Evolutionary conservation across 441 rosid species (phyloP).

Genomic region (Populus tomentosa): DNA sequence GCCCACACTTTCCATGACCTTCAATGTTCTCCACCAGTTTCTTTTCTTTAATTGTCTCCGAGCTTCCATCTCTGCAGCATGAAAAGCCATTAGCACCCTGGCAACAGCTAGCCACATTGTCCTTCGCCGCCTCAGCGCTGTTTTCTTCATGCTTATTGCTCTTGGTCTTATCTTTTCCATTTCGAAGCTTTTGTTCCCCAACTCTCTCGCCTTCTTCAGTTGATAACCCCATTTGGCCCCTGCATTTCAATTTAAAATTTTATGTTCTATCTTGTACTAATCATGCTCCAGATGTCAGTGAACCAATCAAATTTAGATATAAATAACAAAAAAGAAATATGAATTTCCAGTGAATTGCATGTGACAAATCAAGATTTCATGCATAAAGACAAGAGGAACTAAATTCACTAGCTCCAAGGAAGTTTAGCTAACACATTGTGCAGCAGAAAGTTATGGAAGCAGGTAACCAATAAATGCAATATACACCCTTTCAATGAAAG

Average conservation of each 20-base stretch:
- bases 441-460: not conserved
- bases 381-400: too few species aligned
- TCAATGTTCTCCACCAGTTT: slow-evolving; percentile 21
- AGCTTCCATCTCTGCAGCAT: slow-evolving; percentile 60
- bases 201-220: slow-evolving; percentile 34
- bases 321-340: not conserved
- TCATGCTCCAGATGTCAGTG: not conserved
- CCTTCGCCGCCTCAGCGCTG: slow-evolving; percentile 22
- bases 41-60: slow-evolving; percentile 30
- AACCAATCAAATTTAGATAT: not conserved
- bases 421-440: too few species aligned
- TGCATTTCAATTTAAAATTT: slow-evolving; percentile 26
- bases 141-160: slow-evolving; percentile 35
- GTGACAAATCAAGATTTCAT: not conserved
- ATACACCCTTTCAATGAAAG: not conserved
- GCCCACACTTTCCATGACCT: slow-evolving; percentile 20
- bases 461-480: not conserved
- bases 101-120: slow-evolving; percentile 58
- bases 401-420: too few species aligned
- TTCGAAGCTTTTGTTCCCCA: slow-evolving; percentile 37
- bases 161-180: slow-evolving; percentile 39
- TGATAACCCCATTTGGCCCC: slow-evolving; percentile 70
- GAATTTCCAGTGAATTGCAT: not conserved
- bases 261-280: slow-evolving; percentile 1
- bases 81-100: slow-evolving; percentile 63